Base-by-base conservation (phyloP, 1,284 basidiomycete genomes). In the Pseudozyma sp. region DNA sequence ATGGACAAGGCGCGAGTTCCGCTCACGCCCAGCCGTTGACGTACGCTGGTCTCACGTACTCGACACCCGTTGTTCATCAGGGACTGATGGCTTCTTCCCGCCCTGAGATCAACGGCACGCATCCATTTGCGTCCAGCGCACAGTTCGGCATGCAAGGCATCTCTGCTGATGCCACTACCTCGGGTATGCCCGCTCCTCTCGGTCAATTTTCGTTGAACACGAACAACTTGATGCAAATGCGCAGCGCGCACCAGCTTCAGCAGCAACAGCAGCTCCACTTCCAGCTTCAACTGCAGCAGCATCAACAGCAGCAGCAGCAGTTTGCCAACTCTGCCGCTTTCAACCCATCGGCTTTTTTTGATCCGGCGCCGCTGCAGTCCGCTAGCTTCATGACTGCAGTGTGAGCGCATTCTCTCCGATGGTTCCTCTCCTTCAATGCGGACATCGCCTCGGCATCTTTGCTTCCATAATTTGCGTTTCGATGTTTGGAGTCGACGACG, bases 311-410 rank as follows among this genome's bases (percentile, higher is more conserved):
- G 8, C 59, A 59, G 16, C 62, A 71, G 33, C 59, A 63, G 48
- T 43, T 31, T 39, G 55, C 56, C 40, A 54, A 50, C 33, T 52
- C 50, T n/a, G 54, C 17, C 7, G 57, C 46, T 16, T 67, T 59
- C 40, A 64, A 74, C 39, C 58, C 48, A 30, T 61, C 62, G 58
- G 52, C 50, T 74, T 74, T 74, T 74, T 74, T 74, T 74, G 71
- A 74, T 46, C 56, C 31, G 37, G 71, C 71, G 62, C 60, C 66
- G 54, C 71, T 74, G 66, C 71, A 74, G 71, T 56, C 71, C 24
- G 66, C 71, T 65, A 64, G 57, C 62, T 74, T 69, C 52, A 58
- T 74, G 71, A 63, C 71, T 63, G 66, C 53, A 68, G 71, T 74
- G 16, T 74, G 54, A 74, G 62, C 62, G 71, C 66, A 17, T 5